phyloP scores from a whole-genome alignment of 176 grass and related monocot species.

The Carex myosuroides region DNA sequence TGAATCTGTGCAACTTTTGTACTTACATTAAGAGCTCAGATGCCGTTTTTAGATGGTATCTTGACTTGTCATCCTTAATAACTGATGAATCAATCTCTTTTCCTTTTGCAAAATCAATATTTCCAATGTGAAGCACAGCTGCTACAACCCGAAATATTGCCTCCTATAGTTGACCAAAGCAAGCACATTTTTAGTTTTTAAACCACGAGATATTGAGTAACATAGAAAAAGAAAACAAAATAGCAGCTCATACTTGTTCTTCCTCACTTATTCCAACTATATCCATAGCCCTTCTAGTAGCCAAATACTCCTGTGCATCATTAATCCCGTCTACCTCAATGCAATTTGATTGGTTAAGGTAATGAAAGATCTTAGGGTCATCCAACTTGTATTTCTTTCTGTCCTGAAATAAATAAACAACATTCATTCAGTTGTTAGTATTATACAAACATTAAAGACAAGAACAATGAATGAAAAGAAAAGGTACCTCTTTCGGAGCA shows the following conservation, averaged over 20 bases:
- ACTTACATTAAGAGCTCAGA: slow-evolving; percentile 87
- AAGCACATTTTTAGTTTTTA: slow-evolving; percentile 8
- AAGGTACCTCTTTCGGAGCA: slow-evolving; percentile 67
- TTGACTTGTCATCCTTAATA: slow-evolving; percentile 86
- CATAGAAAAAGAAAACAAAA: slow-evolving; percentile 11
- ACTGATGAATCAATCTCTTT: slow-evolving; percentile 91
- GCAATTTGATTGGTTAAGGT: slow-evolving; percentile 93
- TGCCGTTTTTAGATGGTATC: slow-evolving; percentile 76
- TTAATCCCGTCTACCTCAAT: slow-evolving; percentile 90
- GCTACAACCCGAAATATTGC: slow-evolving; percentile 95
- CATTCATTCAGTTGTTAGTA: neutral
- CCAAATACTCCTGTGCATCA: slow-evolving; percentile 96
- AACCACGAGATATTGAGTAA: slow-evolving; percentile 19
- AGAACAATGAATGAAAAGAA: neutral
- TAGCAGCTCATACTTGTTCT: slow-evolving; percentile 55
- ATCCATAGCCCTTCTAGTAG: slow-evolving; percentile 98
- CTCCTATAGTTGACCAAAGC: slow-evolving; percentile 50
- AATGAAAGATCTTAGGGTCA: slow-evolving; percentile 72
- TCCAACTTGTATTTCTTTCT: slow-evolving; percentile 67
- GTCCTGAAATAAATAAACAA: slow-evolving; percentile 45
- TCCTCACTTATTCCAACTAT: slow-evolving; percentile 97
- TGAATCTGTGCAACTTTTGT: slow-evolving; percentile 20
- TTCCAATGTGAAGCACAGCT: slow-evolving; percentile 97
- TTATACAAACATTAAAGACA: neutral
- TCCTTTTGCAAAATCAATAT: slow-evolving; percentile 95